A percentile compares a stretch with the other conserved stretches of the same genome.
Evolutionary conservation across 139 green algal genomes (phyloP).

Genomic region (Trebouxia sp.): DNA sequence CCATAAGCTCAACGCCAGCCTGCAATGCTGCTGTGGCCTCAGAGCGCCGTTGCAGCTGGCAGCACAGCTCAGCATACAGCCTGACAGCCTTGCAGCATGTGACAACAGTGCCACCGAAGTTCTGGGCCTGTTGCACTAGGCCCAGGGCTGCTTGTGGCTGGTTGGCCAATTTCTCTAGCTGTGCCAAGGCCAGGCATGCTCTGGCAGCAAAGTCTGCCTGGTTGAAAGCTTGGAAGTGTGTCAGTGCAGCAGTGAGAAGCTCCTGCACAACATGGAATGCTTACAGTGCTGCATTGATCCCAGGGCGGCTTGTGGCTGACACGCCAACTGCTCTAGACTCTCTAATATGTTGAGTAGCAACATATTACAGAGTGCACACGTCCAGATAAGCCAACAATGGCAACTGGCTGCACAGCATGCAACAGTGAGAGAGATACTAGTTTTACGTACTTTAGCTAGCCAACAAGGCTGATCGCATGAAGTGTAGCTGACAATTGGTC

Average conservation of each 20-base stretch:
- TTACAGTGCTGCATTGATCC: no score
- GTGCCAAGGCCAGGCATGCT: not conserved
- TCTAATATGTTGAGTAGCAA: no score
- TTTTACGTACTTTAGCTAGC: no score
- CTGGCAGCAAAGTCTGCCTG: not conserved
- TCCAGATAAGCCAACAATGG: no score
- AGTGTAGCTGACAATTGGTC: no score
- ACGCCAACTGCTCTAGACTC: no score
- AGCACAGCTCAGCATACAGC: not conserved
- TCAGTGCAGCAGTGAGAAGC: not conserved
- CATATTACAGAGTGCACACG: no score
- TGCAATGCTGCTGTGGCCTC: not conserved
- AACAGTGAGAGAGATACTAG: no score
- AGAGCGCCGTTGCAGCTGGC: not conserved
- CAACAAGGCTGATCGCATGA: no score
- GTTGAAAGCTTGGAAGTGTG: not conserved
- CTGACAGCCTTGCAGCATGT: not conserved
- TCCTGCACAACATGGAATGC: conserved; percentile 14
- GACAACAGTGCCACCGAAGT: not conserved
- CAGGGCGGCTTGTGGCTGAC: no score
- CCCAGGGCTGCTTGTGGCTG: conserved; percentile 6
- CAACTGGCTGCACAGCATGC: no score
- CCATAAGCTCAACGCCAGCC: not conserved
- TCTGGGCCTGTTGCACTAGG: not conserved
- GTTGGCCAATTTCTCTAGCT: conserved; percentile 16